Percentiles rank a stretch among this genome's conserved stretches.
Conservation (phyloP, 2,329 filamentous ascomycete genomes). For the Mycosphaerella sp. region DNA sequence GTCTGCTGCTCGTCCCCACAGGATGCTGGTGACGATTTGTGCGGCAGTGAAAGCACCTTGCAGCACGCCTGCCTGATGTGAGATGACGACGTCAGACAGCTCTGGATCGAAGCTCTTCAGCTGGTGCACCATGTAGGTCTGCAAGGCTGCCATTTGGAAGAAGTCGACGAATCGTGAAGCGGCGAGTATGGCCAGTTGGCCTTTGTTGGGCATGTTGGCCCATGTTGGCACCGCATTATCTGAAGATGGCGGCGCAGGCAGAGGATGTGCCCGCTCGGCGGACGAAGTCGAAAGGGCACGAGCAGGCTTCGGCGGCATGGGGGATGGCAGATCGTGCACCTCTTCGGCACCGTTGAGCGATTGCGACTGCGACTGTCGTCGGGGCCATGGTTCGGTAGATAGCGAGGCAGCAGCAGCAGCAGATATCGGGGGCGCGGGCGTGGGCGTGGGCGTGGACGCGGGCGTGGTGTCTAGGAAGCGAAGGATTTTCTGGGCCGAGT, state of each 20-base stretch:
- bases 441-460: no score
- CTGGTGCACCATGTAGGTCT: constrained; percentile 42
- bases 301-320: neutral
- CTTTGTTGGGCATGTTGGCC: constrained; percentile 38
- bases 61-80: constrained; percentile 38
- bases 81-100: constrained; percentile 44
- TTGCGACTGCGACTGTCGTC: neutral
- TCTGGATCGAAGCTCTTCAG: constrained; percentile 37
- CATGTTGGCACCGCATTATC: constrained; percentile 30
- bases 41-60: constrained; percentile 40
- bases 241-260: neutral
- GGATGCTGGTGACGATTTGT: constrained; percentile 38
- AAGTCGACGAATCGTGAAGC: constrained; percentile 41
- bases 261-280: neutral
- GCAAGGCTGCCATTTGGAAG: constrained; percentile 40
- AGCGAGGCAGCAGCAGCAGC: no score
- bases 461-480: constrained; percentile 2
- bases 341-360: neutral
- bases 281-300: neutral
- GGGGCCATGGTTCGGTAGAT: no score
- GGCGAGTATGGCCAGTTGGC: constrained; percentile 37
- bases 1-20: constrained; percentile 39
- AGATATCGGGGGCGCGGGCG: no score
- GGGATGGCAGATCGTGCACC: neutral
- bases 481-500: neutral